phyloP scores from a whole-genome alignment of 148 eudicot species.

The Arbutus unedo region DNA sequence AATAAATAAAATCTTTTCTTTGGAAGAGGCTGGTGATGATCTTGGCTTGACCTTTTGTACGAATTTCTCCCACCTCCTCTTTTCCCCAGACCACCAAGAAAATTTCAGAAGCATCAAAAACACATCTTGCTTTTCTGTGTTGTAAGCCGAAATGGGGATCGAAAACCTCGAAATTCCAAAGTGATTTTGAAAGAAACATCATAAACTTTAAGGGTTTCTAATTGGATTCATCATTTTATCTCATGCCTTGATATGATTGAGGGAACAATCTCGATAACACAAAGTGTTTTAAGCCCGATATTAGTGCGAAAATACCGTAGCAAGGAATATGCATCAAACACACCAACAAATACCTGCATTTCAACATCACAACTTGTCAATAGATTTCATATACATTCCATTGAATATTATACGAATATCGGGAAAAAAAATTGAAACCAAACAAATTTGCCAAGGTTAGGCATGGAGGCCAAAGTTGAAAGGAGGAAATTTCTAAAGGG shows the following conservation, averaged over 20 bases:
- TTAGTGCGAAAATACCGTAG: constrained; percentile 41
- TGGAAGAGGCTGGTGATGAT: constrained; percentile 2
- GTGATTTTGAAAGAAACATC: neutral
- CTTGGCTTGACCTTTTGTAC: neutral
- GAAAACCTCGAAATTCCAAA: neutral
- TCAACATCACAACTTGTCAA: neutral
- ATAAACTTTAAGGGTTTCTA: neutral
- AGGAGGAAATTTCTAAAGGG: neutral
- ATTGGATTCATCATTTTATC: constrained; percentile 19
- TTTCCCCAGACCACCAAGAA: neutral
- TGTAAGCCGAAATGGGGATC: neutral
- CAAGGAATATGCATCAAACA: constrained; percentile 63
- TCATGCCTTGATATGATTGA: constrained; percentile 31
- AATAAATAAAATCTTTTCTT: neutral
- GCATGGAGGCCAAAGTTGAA: neutral
- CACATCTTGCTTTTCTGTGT: neutral
- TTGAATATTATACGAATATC: neutral
- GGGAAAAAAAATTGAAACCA: neutral
- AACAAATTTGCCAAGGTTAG: neutral
- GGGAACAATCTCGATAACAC: constrained; percentile 45
- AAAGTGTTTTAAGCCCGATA: constrained; percentile 34
- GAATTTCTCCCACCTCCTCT: neutral
- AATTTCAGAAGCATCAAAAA: neutral
- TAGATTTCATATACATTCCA: neutral
- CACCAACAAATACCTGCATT: constrained; percentile 56